A percentile compares a stretch with the other conserved stretches of the same genome.
phyloP scores from a whole-genome alignment of 106 monocot species.

The Apostasia ramifera region DNA sequence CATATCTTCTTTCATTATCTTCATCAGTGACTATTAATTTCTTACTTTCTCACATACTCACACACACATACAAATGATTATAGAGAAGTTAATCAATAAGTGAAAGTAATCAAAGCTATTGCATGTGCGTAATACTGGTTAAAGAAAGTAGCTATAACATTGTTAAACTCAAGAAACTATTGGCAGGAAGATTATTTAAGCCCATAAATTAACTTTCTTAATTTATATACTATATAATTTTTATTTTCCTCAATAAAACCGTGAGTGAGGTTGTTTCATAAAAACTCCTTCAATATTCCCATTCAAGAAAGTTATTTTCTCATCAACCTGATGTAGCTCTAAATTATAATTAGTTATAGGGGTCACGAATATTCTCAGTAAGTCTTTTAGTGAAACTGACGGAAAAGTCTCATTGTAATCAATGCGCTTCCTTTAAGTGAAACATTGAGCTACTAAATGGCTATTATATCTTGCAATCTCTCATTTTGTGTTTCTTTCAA shows the following conservation, averaged over 20 bases:
- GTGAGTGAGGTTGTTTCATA: not conserved
- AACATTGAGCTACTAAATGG: not conserved
- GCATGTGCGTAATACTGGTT: too few relatives aligned
- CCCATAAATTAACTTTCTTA: not conserved
- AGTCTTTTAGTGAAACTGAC: not conserved
- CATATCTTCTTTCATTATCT: too few relatives aligned
- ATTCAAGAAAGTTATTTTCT: not conserved
- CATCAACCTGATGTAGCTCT: not conserved
- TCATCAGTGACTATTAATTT: too few relatives aligned
- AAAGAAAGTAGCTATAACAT: not conserved
- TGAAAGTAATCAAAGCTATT: too few relatives aligned
- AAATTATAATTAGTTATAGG: not conserved
- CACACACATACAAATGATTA: too few relatives aligned
- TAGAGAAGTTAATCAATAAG: too few relatives aligned
- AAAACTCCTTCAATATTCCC: not conserved
- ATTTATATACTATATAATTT: not conserved
- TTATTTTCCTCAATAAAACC: too few relatives aligned
- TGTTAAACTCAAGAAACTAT: not conserved
- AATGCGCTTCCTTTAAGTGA: not conserved
- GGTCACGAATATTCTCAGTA: not conserved
- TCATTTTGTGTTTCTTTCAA: not conserved
- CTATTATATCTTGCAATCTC: not conserved
- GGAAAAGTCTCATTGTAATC: not conserved
- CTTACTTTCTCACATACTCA: too few relatives aligned
- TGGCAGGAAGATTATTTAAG: not conserved